Evolutionary conservation across 257 asterid species (phyloP).

Genomic region (Schizonepeta tenuifolia): DNA sequence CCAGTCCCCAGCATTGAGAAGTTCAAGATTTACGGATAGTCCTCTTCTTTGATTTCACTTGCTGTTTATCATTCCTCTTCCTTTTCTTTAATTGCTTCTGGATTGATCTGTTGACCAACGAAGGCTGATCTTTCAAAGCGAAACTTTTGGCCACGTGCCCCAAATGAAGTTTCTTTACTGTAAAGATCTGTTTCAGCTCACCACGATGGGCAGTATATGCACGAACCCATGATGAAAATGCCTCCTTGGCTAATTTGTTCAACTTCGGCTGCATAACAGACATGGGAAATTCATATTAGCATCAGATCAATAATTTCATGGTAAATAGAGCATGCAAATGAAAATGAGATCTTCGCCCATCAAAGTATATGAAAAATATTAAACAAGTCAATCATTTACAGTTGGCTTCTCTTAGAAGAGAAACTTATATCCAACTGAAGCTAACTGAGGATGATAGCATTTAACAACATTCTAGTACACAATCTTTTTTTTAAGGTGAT

Average conservation of each 20-base stretch:
- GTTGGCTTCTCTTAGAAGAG: no score
- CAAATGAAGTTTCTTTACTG: conserved; percentile 87
- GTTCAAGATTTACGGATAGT: conserved; percentile 43
- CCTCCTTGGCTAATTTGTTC: conserved; percentile 66
- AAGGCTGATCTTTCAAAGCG: conserved; percentile 89
- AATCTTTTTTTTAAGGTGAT: no score
- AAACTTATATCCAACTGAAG: neutral
- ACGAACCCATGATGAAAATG: conserved; percentile 90
- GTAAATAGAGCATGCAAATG: no score
- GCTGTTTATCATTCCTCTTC: conserved; percentile 51
- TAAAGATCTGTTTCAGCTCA: conserved; percentile 83
- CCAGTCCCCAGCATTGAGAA: neutral
- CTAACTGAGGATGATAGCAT: conserved; percentile 10
- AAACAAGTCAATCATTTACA: neutral
- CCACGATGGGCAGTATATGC: conserved; percentile 96
- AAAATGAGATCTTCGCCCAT: no score
- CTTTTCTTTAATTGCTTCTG: conserved; percentile 78
- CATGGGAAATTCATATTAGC: conserved; percentile 10
- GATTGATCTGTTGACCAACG: conserved; percentile 72
- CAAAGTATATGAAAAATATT: neutral
- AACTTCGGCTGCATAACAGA: conserved; percentile 55
- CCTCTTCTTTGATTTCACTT: conserved; percentile 56
- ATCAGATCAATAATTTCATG: conserved; percentile 13
- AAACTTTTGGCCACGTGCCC: conserved; percentile 93
- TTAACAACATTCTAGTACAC: neutral